Conservation (phyloP, 306 rosid genomes). For the Begonia peltatifolia region DNA sequence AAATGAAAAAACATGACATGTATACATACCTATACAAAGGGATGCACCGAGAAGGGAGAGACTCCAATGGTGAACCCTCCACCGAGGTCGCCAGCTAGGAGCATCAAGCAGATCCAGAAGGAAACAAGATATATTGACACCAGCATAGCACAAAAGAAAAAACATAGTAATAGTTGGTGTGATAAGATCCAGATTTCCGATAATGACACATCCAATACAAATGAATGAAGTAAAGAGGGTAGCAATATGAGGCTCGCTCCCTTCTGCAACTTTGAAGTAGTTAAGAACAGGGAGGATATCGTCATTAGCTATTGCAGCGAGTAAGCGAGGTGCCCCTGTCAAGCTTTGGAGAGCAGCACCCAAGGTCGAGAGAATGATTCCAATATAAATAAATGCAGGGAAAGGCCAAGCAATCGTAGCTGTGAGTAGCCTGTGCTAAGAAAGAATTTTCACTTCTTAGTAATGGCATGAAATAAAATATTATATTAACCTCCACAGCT, state of each 20-base stretch:
- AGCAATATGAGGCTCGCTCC: conserved; percentile 76
- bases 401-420: conserved; percentile 97
- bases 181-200: conserved; percentile 99
- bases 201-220: conserved; percentile 81
- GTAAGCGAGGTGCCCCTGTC: conserved; percentile 98
- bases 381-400: conserved; percentile 81
- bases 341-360: conserved; percentile 99
- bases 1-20: conserved; percentile 1
- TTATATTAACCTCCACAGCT: no score
- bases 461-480: no score
- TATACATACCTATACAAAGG: conserved; percentile 66
- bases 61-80: conserved; percentile 99
- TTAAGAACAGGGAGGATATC: conserved; percentile 87
- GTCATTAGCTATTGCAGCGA: conserved; percentile 98
- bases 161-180: conserved; percentile 98
- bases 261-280: conserved; percentile 80
- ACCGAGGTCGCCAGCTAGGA: conserved; percentile 99
- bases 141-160: conserved; percentile 88
- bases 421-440: conserved; percentile 74
- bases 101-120: conserved; percentile 98
- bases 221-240: conserved; percentile 85
- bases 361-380: conserved; percentile 90
- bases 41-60: conserved; percentile 87
- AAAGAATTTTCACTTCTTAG: conserved; percentile 4
- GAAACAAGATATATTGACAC: conserved; percentile 99